Conservation (phyloP, 306 rosid genomes). For the Albizia julibrissin region DNA sequence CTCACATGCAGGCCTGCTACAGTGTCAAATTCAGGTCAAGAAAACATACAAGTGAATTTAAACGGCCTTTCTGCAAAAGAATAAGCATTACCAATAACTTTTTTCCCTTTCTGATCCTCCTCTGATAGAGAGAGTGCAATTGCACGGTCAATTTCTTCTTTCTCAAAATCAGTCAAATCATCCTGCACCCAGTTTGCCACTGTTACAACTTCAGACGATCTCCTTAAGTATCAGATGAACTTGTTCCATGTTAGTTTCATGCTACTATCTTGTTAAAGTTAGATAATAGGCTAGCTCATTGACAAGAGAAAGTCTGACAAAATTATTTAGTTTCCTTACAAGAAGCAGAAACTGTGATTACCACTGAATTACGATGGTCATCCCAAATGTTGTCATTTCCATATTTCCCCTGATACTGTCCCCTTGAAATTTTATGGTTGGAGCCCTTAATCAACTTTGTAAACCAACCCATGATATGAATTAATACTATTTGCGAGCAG, state of each 20-base stretch:
- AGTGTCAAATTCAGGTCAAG: neutral
- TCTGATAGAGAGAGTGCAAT: constrained; percentile 84
- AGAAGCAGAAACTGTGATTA: constrained; percentile 46
- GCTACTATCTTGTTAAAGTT: constrained; percentile 5
- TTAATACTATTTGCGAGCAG: constrained; percentile 23
- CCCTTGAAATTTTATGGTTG: constrained; percentile 52
- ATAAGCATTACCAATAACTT: constrained; percentile 62
- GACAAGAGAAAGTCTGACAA: constrained; percentile 15
- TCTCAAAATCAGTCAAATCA: constrained; percentile 55
- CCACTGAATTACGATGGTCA: constrained; percentile 56
- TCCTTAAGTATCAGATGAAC: constrained; percentile 19
- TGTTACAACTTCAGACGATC: constrained; percentile 39
- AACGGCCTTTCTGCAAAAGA: constrained; percentile 1
- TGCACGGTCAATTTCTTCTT: constrained; percentile 72
- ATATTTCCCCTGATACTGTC: constrained; percentile 53
- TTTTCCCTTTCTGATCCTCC: constrained; percentile 72
- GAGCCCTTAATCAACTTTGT: constrained; percentile 85
- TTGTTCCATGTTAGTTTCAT: constrained; percentile 21
- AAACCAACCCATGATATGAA: constrained; percentile 76
- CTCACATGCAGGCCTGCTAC: neutral
- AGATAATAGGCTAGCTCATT: constrained; percentile 20
- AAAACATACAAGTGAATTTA: constrained; percentile 13
- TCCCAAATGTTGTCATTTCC: constrained; percentile 52
- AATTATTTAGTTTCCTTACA: neutral
- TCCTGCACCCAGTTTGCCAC: constrained; percentile 64